A percentile compares a stretch with the other conserved stretches of the same genome.
Evolutionary conservation across 257 asterid genomes (phyloP).

Genomic region (Paulownia fortunei): DNA sequence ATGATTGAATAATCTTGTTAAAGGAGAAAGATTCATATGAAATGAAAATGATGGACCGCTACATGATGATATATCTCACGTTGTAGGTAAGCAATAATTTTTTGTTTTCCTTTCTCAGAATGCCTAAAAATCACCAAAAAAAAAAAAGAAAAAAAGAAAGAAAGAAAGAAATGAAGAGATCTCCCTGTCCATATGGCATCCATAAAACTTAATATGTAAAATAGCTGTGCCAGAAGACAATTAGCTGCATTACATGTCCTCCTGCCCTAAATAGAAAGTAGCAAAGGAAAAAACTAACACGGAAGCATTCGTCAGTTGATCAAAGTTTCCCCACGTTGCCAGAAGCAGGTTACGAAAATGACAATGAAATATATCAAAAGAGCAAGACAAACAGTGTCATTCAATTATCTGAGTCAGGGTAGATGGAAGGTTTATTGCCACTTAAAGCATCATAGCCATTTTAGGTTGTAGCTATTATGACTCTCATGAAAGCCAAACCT

Average conservation of each 20-base stretch:
- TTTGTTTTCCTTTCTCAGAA: no score
- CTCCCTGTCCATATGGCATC: background rate
- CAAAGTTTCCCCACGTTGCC: background rate
- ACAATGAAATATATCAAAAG: background rate
- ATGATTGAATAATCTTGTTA: background rate
- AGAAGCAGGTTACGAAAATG: background rate
- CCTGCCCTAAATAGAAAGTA: background rate
- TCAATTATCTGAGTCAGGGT: background rate
- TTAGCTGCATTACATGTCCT: no score
- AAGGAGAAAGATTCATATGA: background rate
- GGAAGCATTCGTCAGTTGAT: background rate
- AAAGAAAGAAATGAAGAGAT: background rate
- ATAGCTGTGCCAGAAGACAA: background rate
- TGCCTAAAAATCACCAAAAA: no score
- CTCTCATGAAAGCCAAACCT: slow-evolving; percentile 23
- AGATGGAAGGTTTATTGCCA: slow-evolving; percentile 15
- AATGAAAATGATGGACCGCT: no score
- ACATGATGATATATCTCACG: background rate
- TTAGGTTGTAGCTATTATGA: slow-evolving; percentile 3
- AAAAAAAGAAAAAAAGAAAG: background rate
- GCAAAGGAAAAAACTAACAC: background rate
- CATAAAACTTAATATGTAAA: background rate
- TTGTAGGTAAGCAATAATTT: no score
- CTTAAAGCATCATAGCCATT: background rate
- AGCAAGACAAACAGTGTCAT: background rate